A percentile compares a stretch with the other conserved stretches of the same genome.
These are phyloP conservation scores for Botrytis cinerea DNA, from an alignment of 2,329 filamentous ascomycete species.

Conservation along the genomic window DNA sequence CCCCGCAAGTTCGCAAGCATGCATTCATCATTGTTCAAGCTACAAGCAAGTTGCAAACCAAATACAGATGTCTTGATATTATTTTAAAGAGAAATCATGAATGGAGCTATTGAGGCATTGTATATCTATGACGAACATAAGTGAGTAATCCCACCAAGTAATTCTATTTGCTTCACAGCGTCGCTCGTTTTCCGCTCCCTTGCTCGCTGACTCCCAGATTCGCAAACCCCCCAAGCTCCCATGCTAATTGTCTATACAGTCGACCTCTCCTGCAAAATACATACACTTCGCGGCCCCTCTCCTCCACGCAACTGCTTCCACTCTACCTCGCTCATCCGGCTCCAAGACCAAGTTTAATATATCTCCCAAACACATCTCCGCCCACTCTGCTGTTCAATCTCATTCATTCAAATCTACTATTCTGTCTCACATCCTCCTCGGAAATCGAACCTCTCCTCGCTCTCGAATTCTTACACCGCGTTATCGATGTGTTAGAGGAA, in stretches of 20 bases:
- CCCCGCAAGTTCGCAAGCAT: conserved; percentile 21
- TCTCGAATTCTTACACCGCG: conserved; percentile 90
- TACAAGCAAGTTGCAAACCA: conserved; percentile 18
- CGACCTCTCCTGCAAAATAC: conserved; percentile 83
- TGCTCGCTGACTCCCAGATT: not conserved
- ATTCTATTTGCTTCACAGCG: conserved; percentile 24
- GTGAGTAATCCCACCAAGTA: conserved; percentile 51
- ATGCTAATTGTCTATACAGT: conserved; percentile 49
- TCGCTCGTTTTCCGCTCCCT: conserved; percentile 27
- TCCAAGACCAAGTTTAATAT: conserved; percentile 83
- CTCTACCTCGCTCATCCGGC: conserved; percentile 81
- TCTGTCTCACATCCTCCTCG: conserved; percentile 79
- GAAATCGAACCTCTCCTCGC: conserved; percentile 88
- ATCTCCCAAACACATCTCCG: conserved; percentile 78
- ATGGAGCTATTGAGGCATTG: conserved; percentile 86
- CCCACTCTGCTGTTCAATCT: conserved; percentile 88
- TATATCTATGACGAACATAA: conserved; percentile 97
- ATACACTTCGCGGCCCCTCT: conserved; percentile 80
- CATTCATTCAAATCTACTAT: conserved; percentile 81
- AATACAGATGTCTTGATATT: conserved; percentile 33
- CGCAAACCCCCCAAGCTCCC: conserved; percentile 2
- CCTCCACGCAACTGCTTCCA: conserved; percentile 74
- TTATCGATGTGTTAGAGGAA: conserved; percentile 90
- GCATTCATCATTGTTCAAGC: not conserved
- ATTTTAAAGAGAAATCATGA: conserved; percentile 57